Evolutionary conservation across 176 grass and related monocot genomes (phyloP).

Genomic region (Hyparrhenia diplandra): DNA sequence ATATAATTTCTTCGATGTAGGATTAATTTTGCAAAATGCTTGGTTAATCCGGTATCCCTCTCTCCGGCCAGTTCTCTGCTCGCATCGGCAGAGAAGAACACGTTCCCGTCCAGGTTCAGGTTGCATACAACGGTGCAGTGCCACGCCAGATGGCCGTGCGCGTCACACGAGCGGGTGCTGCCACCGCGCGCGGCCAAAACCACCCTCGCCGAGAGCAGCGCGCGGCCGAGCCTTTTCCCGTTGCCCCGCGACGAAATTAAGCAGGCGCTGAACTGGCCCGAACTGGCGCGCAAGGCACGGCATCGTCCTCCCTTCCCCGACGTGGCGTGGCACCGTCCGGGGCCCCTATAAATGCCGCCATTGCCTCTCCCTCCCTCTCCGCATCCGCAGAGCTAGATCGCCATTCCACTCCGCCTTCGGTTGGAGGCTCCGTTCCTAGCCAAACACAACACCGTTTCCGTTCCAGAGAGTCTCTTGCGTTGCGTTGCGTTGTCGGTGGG

Average conservation of each 20-base stretch:
- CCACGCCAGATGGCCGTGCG: constrained; percentile 10
- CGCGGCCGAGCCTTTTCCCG: constrained; percentile 28
- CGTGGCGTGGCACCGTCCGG: not conserved
- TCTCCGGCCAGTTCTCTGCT: not conserved
- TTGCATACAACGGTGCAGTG: not conserved
- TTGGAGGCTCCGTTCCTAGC: constrained; percentile 14
- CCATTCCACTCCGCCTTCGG: constrained; percentile 15
- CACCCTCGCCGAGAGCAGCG: constrained; percentile 17
- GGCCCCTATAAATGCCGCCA: constrained; percentile 41
- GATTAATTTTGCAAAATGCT: not conserved
- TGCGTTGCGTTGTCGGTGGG: not conserved
- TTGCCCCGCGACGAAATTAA: constrained; percentile 25
- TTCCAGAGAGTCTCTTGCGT: not conserved
- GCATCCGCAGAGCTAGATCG: not conserved
- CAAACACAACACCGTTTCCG: not conserved
- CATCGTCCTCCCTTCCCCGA: not conserved
- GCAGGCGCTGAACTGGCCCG: constrained; percentile 38
- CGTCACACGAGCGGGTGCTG: not conserved
- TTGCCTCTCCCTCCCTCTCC: constrained; percentile 22
- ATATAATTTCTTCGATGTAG: not conserved
- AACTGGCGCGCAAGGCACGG: constrained; percentile 25
- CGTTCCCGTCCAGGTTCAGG: not conserved
- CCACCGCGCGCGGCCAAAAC: constrained; percentile 11
- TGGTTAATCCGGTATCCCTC: not conserved
- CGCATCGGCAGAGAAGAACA: constrained; percentile 4